A percentile compares a stretch with the other conserved stretches of the same genome.
Evolutionary conservation across 2,329 filamentous ascomycete species (phyloP).

Genomic region (Aspergillus pseudonomiae): DNA sequence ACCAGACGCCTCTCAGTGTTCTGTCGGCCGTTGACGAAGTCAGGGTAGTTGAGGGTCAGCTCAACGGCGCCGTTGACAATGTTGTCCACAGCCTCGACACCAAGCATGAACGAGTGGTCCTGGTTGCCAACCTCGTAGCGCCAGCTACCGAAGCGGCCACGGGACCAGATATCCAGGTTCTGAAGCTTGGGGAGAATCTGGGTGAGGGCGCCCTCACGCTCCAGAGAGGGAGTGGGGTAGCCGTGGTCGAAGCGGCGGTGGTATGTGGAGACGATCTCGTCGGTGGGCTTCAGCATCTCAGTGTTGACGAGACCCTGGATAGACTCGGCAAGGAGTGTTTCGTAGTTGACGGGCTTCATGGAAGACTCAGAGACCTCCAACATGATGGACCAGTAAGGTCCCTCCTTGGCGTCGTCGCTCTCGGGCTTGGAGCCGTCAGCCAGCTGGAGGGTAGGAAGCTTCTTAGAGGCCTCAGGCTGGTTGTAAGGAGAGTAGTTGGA

Average conservation of each 20-base stretch:
- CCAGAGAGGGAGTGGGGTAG: constrained; percentile 91
- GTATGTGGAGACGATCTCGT: constrained; percentile 98
- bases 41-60: constrained; percentile 92
- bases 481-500: constrained; percentile 99
- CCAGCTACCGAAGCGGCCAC: constrained; percentile 97
- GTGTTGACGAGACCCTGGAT: constrained; percentile 98
- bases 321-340: constrained; percentile 82
- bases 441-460: constrained; percentile 83
- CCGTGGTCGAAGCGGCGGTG: constrained; percentile 98
- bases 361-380: constrained; percentile 94
- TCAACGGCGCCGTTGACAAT: constrained; percentile 88
- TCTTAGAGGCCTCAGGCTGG: constrained; percentile 79
- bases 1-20: constrained; percentile 66
- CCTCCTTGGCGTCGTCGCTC: constrained; percentile 73
- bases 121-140: constrained; percentile 96
- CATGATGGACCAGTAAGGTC: constrained; percentile 99
- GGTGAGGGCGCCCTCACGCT: constrained; percentile 92
- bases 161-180: constrained; percentile 88
- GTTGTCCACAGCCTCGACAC: constrained; percentile 89
- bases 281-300: constrained; percentile 85
- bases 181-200: constrained; percentile 91
- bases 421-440: constrained; percentile 81
- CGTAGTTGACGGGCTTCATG: constrained; percentile 89
- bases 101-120: constrained; percentile 97
- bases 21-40: constrained; percentile 80